Evolutionary conservation across 768 basidiomycete species (phyloP).

Genomic region (Kwoniella botswanensis): DNA sequence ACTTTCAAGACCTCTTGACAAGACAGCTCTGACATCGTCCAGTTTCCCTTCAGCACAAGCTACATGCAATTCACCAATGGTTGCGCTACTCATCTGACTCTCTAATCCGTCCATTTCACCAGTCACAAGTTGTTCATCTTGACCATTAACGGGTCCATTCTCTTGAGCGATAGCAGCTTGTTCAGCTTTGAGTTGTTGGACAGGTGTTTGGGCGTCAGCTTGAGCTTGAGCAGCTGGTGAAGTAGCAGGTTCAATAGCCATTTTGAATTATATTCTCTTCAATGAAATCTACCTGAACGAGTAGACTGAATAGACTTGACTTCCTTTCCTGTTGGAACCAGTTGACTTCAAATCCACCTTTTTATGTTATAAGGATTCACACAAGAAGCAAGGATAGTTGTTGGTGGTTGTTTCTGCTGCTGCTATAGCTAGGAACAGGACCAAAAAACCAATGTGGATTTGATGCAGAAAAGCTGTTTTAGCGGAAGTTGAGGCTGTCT

Average conservation of each 20-base stretch:
- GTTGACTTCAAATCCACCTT: neutral
- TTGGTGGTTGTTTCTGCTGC: neutral
- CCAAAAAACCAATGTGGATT: neutral
- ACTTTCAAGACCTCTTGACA: slow-evolving; percentile 45
- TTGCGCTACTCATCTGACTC: slow-evolving; percentile 24
- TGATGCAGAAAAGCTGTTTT: neutral
- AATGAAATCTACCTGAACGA: neutral
- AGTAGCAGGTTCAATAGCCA: slow-evolving; percentile 22
- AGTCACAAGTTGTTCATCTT: slow-evolving; percentile 3
- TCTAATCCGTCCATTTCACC: slow-evolving; percentile 18
- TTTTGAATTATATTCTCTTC: neutral
- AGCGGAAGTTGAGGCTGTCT: neutral
- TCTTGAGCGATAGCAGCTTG: slow-evolving; percentile 10
- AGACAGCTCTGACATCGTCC: slow-evolving; percentile 49
- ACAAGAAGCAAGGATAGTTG: neutral
- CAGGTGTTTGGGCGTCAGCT: neutral
- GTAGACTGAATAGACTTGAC: neutral
- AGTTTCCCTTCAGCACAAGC: slow-evolving; percentile 53
- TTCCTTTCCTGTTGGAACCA: neutral
- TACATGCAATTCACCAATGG: slow-evolving; percentile 43
- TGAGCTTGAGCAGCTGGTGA: slow-evolving; percentile 18
- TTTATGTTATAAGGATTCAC: neutral
- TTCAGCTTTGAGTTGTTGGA: slow-evolving; percentile 20
- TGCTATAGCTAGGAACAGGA: neutral
- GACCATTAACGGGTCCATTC: neutral